Evolutionary conservation across 208 protist genomes (phyloP).

Genomic region (Acanthamoeba rhysodes): DNA sequence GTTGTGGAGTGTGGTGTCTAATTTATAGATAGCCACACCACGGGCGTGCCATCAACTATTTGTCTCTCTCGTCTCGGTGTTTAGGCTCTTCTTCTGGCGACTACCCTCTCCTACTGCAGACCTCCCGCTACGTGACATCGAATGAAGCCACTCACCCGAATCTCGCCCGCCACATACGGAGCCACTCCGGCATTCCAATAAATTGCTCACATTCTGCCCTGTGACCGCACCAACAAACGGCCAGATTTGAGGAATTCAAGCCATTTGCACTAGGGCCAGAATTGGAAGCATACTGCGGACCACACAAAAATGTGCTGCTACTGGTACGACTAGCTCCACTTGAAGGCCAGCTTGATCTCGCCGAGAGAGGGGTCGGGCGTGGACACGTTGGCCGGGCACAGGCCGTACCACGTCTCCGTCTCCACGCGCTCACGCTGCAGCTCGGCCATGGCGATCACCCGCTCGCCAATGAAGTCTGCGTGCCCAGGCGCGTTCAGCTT

Average conservation of each 20-base stretch:
- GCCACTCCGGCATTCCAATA: too few species aligned
- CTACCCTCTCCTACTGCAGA: neutral
- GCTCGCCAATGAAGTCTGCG: constrained; percentile 2
- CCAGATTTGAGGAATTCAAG: too few species aligned
- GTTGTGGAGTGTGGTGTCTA: too few species aligned
- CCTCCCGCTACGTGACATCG: neutral
- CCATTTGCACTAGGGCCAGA: too few species aligned
- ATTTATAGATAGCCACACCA: too few species aligned
- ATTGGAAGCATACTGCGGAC: too few species aligned
- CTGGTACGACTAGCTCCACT: neutral
- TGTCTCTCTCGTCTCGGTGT: neutral
- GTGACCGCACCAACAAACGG: too few species aligned
- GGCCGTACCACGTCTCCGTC: neutral
- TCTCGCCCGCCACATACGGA: neutral
- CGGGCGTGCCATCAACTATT: too few species aligned
- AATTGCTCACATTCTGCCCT: too few species aligned
- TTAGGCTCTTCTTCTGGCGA: neutral
- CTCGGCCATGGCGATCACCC: neutral
- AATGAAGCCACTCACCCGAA: neutral
- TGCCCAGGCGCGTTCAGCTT: neutral
- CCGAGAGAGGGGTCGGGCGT: neutral
- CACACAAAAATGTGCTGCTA: too few species aligned
- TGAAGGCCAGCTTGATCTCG: constrained; percentile 18
- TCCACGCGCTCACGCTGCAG: neutral
- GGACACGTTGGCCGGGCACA: neutral